Conservation (phyloP, 257 asterid genomes). For the Primulina huaijiensis region DNA sequence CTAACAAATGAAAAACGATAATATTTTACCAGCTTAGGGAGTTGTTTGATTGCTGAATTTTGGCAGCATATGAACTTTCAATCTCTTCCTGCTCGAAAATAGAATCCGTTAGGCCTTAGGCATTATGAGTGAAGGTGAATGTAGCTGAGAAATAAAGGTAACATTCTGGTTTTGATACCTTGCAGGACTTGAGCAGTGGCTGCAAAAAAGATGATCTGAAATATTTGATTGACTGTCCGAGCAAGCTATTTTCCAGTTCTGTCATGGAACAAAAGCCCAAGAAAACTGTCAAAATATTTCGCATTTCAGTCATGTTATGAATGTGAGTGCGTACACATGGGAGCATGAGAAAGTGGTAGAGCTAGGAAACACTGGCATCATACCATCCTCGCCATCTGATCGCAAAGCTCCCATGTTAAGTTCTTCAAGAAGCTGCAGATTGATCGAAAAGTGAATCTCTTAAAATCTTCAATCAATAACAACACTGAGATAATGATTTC, state of each 20-base stretch:
- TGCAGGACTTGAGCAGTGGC: constrained; percentile 89
- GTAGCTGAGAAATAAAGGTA: constrained; percentile 3
- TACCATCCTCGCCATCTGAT: constrained; percentile 55
- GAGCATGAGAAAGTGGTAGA: constrained; percentile 5
- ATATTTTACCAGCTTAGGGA: constrained; percentile 55
- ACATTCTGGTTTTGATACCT: constrained; percentile 46
- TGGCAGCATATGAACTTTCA: constrained; percentile 54
- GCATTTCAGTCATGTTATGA: constrained; percentile 5
- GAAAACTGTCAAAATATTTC: constrained; percentile 20
- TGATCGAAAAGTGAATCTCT: constrained; percentile 6
- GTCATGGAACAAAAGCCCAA: constrained; percentile 22
- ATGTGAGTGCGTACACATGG: not conserved
- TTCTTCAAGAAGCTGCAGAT: constrained; percentile 77
- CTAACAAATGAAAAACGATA: not conserved
- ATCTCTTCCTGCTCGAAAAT: constrained; percentile 70
- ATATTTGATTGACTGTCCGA: constrained; percentile 66
- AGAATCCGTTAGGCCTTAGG: not conserved
- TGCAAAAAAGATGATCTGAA: constrained; percentile 73
- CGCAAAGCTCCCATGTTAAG: constrained; percentile 61
- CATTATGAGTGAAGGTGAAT: not conserved
- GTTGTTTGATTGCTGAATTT: constrained; percentile 64
- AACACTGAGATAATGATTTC: not conserved
- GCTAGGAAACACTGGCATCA: constrained; percentile 20
- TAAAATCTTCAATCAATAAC: not conserved
- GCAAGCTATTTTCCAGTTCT: constrained; percentile 78